Base-by-base conservation (phyloP, 176 grass and related monocot species). In the Tillandsia fasciculata region DNA sequence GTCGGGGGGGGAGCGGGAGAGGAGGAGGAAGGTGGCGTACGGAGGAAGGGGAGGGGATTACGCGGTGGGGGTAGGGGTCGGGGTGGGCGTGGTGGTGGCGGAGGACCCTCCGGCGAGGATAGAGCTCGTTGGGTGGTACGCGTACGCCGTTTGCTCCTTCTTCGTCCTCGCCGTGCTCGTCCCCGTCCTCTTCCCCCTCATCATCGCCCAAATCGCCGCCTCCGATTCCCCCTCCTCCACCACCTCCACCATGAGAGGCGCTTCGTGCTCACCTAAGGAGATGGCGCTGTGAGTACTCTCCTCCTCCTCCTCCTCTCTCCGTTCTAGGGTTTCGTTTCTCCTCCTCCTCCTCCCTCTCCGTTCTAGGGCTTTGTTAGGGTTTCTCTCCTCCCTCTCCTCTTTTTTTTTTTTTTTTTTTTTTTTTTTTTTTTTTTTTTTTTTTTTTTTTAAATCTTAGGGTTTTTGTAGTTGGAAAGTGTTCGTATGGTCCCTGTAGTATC, bases 81-180 rank as follows among this genome's bases (percentile, higher is more conserved):
- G 70, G 49, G 70, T 72, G 23, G 66, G 58, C 14, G 70, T 70
- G 0, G 86, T 88, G 0, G 83, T 92, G 52, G 86, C 80, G 3
- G 87, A 88, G 65, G 87, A 90, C 66, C 88, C 86, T 1, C 92
- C 88, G 2, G 73, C 76, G 66, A 77, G 75, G 76, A 79, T 87
- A 2, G 92, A 91, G 86, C 83, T 87, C 0, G 86, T 88, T 0
- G 86, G 88, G 0, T 96, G 86, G 86, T 91, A 91, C 73, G 63
- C 91, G 58, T 96, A 91, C 56, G 79, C 88, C 54, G 86, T 96
- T 79, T 85, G 88, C 88, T 96, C 92, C 22, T 89, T 87, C 85
- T 96, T 96, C 64, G 87, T 96, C 66, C 83, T 85, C 67, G 79
- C 82, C 11, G 83, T 96, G 27, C 86, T 96, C 48, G 53, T 96